Evolutionary conservation across 805 yeast genomes (phyloP), one percentile per base, ranked within the genome.

Genomic region (Candida koratica): DNA sequence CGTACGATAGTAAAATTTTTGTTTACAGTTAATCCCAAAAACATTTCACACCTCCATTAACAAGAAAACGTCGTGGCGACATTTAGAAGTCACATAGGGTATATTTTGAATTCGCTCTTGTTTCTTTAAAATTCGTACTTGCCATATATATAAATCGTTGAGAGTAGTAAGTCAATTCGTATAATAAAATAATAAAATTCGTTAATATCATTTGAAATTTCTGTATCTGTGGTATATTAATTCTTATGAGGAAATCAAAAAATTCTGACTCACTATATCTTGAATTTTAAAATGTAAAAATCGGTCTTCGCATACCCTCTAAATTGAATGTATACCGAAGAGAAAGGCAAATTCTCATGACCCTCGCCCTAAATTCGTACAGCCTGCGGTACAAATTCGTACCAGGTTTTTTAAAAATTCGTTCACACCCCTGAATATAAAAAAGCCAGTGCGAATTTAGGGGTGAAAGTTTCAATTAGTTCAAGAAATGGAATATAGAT

Each of bases 401-500:
- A 13, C 28, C 28, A 26, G 28, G 17, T 26, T 26, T 26, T 26
- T 26, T 26, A 26, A 26, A 26, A 26, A 26, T 26, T 26, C 28
- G 28, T 26, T 26, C 28, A 26, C 28, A 26, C n/a, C 28, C 28
- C 28, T 26, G 17, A 26, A 26, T 26, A 26, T 26, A 26, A 26
- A 26, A 26, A 12, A 26, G 28, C 28, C 17, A 26, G 35, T 32
- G 26, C 35, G 35, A 32, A 32, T 23, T 32, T 23, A n/a, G 35
- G 35, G 28, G 28, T 32, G 28, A 32, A 32, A 32, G 25, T 25
- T 32, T 28, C 32, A 11, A 28, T 18, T 28, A 28, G 28, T 18
- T 32, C n/a, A 25, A 25, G 36, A 32, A 32, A 38, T 27, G 33
- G 41, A 32, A 19, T 38, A 29, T 32, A 27, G 25, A 25, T 38